These are phyloP conservation scores for Athelia psychrophila DNA, from an alignment of 1,284 basidiomycete species.

Conservation along the genomic window DNA sequence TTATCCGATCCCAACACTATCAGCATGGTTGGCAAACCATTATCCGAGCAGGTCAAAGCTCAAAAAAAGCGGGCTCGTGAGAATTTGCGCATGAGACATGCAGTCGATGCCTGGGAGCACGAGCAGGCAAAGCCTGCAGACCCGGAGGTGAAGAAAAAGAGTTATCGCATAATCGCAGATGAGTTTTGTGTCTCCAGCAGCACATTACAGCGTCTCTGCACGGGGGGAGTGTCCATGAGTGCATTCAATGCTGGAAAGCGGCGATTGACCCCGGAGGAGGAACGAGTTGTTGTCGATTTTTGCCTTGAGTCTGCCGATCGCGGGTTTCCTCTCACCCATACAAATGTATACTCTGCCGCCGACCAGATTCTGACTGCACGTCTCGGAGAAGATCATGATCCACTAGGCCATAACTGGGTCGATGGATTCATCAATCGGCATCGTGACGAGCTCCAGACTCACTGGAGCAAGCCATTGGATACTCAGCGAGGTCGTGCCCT, in stretches of 20 bases:
- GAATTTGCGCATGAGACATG: background rate
- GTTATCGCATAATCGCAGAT: background rate
- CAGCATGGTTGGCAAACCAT: background rate
- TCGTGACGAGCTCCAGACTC: conserved; percentile 15
- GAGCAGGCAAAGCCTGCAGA: background rate
- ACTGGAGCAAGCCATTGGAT: conserved; percentile 25
- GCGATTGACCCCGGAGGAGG: conserved; percentile 20
- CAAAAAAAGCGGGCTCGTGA: background rate
- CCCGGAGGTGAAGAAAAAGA: background rate
- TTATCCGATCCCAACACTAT: background rate
- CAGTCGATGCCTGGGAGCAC: background rate
- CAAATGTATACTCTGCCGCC: background rate
- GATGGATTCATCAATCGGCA: conserved; percentile 4
- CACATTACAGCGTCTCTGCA: conserved; percentile 4
- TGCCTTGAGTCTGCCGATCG: conserved; percentile 15
- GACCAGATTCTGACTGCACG: background rate
- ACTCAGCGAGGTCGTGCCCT: conserved; percentile 20
- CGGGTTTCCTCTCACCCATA: conserved; percentile 15
- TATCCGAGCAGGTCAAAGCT: background rate
- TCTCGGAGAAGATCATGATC: background rate
- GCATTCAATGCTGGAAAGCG: conserved; percentile 19
- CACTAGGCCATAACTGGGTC: background rate
- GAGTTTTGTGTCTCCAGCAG: conserved; percentile 7
- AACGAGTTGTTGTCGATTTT: conserved; percentile 18
- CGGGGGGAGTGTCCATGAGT: conserved; percentile 10